Conservation (phyloP, 2,329 filamentous ascomycete species). For the Aspergillus intermedius region DNA sequence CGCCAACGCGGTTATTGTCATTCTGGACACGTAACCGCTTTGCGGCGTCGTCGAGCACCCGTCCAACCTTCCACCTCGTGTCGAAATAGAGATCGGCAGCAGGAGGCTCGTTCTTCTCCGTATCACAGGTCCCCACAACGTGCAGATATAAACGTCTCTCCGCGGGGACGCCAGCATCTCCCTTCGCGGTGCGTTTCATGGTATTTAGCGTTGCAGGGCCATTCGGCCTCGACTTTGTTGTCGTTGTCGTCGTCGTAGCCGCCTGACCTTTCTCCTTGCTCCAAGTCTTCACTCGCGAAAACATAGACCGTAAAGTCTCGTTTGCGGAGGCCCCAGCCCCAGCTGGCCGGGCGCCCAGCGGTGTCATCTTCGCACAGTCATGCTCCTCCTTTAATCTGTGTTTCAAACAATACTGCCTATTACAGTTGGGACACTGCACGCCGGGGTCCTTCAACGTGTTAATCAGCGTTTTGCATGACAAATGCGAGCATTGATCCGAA, state of each 20-base stretch:
- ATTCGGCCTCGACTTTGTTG: conserved; percentile 52
- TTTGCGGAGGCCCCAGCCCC: conserved; percentile 40
- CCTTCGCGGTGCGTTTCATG: conserved; percentile 82
- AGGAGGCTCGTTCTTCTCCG: conserved; percentile 74
- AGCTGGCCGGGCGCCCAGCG: conserved; percentile 45
- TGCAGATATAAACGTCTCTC: conserved; percentile 88
- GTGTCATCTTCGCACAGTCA: conserved; percentile 69
- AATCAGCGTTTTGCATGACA: conserved; percentile 47
- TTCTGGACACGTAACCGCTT: conserved; percentile 39
- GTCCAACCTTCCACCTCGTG: conserved; percentile 81
- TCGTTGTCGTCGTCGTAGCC: conserved; percentile 51
- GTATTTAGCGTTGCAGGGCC: conserved; percentile 61
- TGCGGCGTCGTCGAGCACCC: conserved; percentile 46
- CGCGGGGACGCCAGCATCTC: conserved; percentile 69
- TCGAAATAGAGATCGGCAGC: conserved; percentile 75
- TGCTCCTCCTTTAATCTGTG: conserved; percentile 61
- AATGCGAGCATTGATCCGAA: conserved; percentile 45
- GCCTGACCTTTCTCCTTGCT: conserved; percentile 64
- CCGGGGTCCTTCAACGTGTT: conserved; percentile 46
- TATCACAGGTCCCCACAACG: conserved; percentile 84
- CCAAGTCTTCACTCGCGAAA: conserved; percentile 75
- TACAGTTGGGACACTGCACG: conserved; percentile 46
- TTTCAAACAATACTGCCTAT: conserved; percentile 45
- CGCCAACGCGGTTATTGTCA: conserved; percentile 39
- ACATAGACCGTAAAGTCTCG: conserved; percentile 65